phyloP scores from a whole-genome alignment of 2,329 filamentous ascomycete species.

The Colletotrichum lupini region DNA sequence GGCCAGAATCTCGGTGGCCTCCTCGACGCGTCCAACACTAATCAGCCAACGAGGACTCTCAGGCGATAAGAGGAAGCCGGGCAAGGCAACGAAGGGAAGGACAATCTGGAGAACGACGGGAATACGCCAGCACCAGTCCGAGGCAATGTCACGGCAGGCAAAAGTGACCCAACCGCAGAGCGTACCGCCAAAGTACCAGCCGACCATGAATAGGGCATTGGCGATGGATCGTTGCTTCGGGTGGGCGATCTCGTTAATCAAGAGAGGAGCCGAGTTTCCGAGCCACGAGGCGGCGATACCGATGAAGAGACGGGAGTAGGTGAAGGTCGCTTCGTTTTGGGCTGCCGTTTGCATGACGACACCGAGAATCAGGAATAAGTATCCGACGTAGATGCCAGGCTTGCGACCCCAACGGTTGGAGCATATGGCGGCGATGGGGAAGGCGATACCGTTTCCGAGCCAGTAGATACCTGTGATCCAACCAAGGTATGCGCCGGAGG shows the following conservation, averaged over 20 bases:
- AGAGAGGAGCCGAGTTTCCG: slow-evolving; percentile 43
- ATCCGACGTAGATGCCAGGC: slow-evolving; percentile 25
- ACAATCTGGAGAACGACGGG: slow-evolving; percentile 55
- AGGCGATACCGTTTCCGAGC: slow-evolving; percentile 47
- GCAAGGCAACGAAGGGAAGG: slow-evolving; percentile 49
- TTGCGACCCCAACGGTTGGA: slow-evolving; percentile 31
- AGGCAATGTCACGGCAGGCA: slow-evolving; percentile 18
- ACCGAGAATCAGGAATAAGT: slow-evolving; percentile 25
- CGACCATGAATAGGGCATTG: slow-evolving; percentile 26
- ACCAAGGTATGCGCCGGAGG: slow-evolving; percentile 48
- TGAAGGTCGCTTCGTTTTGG: slow-evolving; percentile 42
- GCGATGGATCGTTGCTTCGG: slow-evolving; percentile 41
- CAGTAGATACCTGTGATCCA: slow-evolving; percentile 52
- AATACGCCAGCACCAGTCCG: slow-evolving; percentile 29
- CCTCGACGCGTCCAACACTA: slow-evolving; percentile 39
- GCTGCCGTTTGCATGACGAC: slow-evolving; percentile 41
- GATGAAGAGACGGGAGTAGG: slow-evolving; percentile 46
- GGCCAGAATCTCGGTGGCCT: slow-evolving; percentile 50
- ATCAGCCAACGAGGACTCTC: slow-evolving; percentile 46
- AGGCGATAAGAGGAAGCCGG: slow-evolving; percentile 42
- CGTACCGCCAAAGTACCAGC: slow-evolving; percentile 46
- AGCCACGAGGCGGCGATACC: slow-evolving; percentile 45
- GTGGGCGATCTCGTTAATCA: slow-evolving; percentile 49
- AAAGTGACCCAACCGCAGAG: slow-evolving; percentile 47
- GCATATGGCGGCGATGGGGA: slow-evolving; percentile 50